phyloP scores from a whole-genome alignment of 1,139 yeast genomes.

The Yamadazyma blattariae region DNA sequence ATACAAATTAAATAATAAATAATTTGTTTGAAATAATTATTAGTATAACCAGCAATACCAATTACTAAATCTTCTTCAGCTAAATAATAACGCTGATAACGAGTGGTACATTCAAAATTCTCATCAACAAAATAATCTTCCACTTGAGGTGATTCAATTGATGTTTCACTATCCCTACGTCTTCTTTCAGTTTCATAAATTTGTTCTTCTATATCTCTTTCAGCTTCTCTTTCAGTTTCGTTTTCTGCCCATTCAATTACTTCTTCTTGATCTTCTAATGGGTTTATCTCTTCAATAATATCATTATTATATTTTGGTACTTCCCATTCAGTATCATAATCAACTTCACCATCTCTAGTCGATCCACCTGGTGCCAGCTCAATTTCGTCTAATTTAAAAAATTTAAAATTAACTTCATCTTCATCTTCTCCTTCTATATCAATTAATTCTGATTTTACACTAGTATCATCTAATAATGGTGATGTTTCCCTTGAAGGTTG shows the following conservation, averaged over 20 bases:
- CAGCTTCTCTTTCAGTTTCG: slow-evolving; percentile 4
- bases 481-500: slow-evolving; percentile 31
- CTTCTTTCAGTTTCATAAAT: slow-evolving; percentile 40
- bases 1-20: slow-evolving; percentile 57
- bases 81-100: slow-evolving; percentile 78
- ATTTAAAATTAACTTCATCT: slow-evolving; percentile 54
- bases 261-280: slow-evolving; percentile 3
- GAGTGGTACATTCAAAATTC: slow-evolving; percentile 41
- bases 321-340: slow-evolving; percentile 72
- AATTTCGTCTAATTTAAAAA: slow-evolving; percentile 80
- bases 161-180: slow-evolving; percentile 26
- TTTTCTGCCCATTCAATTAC: slow-evolving; percentile 1
- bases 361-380: slow-evolving; percentile 88
- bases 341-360: slow-evolving; percentile 61
- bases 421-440: slow-evolving; percentile 9
- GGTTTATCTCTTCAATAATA: background rate
- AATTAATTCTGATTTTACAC: slow-evolving; percentile 29
- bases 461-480: slow-evolving; percentile 30
- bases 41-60: slow-evolving; percentile 86
- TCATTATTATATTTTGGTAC: slow-evolving; percentile 29
- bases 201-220: slow-evolving; percentile 5
- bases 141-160: slow-evolving; percentile 17
- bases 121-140: slow-evolving; percentile 22
- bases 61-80: slow-evolving; percentile 94
- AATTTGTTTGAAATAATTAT: slow-evolving; percentile 43